Base-by-base conservation (phyloP, 176 grass and related monocot genomes). In the Eleusine indica region DNA sequence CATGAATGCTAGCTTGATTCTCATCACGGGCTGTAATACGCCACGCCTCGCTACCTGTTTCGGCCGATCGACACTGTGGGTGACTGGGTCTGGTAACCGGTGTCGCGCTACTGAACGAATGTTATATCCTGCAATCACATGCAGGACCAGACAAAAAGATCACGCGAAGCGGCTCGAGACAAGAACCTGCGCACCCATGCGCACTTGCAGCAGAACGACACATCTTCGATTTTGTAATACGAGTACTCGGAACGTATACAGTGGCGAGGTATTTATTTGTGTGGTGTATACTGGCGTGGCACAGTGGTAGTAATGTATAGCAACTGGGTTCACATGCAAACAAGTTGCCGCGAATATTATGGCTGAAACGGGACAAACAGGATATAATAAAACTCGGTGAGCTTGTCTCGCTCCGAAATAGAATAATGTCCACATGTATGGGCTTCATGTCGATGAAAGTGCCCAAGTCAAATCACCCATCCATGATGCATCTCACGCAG, bases 1-100 rank as follows among this genome's bases (percentile, higher is more conserved):
- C 64, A 63, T 76, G 52, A 11, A 70, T 30, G 57, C 48, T 18
- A 35, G 32, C 32, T 42, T 1, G 18, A 9, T 65, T 21, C 35
- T 0, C n/a, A 0, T 72, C 66, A 66, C 37, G 57, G 77, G 66
- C 61, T 0, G 70, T 74, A 35, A 67, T 8, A 76, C 15, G 63
- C 13, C 38, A 76, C 46, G 10, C 7, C 13, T 30, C 84, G 68
- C 76, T 64, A 3, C 68, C 57, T 66, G 76, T 86, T 86, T 66
- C 40, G 6, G 69, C 2, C 11, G 76, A 44, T 42, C 67, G 32
- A 66, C 57, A 73, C 57, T 30, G 21, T 72, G 76, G 68, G 84
- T 37, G 58, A 35, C 32, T 35, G 32, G 32, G 32, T 2, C 32
- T 11, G 84, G 21, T 6, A 19, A 70, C 48, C 35, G 32, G 61